phyloP scores from a whole-genome alignment of 2,329 filamentous ascomycete genomes.

The Aspergillus melleus region DNA sequence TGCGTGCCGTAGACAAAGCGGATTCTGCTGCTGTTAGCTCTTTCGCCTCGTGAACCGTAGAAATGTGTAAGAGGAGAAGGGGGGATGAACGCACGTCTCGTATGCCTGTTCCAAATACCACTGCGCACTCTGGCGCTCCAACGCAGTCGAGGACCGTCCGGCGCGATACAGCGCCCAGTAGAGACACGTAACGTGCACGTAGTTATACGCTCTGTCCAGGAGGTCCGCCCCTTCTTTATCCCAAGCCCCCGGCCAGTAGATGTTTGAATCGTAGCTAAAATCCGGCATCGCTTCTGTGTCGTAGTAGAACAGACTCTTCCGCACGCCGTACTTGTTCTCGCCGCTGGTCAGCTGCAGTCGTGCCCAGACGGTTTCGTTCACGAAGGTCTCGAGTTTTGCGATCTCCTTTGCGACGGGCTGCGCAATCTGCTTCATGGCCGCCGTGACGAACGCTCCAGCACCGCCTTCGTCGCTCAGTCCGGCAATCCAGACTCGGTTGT shows the following conservation, averaged over 20 bases:
- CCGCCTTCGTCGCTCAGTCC: conserved; percentile 63
- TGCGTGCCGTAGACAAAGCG: conserved; percentile 10
- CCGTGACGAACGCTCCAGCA: conserved; percentile 55
- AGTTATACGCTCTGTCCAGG: conserved; percentile 58
- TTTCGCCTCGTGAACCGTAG: not conserved
- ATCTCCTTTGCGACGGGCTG: conserved; percentile 54
- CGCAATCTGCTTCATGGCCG: conserved; percentile 53
- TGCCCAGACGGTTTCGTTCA: conserved; percentile 53
- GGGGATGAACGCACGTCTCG: conserved; percentile 43
- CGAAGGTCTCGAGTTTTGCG: conserved; percentile 55
- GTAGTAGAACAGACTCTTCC: conserved; percentile 60
- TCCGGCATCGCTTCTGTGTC: conserved; percentile 45
- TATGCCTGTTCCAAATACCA: conserved; percentile 61
- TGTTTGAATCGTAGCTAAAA: conserved; percentile 46
- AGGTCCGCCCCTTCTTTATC: conserved; percentile 53
- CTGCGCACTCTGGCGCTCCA: conserved; percentile 46
- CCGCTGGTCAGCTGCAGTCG: conserved; percentile 42
- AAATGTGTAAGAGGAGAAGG: not conserved
- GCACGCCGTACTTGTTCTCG: conserved; percentile 48
- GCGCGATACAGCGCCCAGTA: conserved; percentile 62
- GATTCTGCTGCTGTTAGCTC: not conserved
- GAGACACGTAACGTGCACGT: conserved; percentile 56
- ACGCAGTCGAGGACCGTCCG: conserved; percentile 46
- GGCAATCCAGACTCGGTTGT: conserved; percentile 56
- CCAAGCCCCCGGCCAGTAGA: conserved; percentile 54